Evolutionary conservation across 148 eudicot genomes (phyloP).

Genomic region (Simmondsia chinensis): DNA sequence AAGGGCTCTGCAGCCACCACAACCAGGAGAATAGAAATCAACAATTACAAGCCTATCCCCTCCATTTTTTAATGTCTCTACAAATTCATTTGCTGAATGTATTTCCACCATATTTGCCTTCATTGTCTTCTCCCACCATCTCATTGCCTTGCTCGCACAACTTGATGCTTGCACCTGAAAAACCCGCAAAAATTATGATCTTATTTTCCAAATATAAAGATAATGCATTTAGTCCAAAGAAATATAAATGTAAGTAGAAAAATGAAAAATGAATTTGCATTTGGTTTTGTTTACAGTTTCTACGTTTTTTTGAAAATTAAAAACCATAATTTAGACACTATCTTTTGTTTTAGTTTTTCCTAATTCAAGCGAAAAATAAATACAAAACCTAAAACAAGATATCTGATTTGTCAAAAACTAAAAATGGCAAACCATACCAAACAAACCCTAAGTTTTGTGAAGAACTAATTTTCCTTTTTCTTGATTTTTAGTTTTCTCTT

Average conservation of each 20-base stretch:
- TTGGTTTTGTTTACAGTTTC: background rate
- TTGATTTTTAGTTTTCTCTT: too few species aligned
- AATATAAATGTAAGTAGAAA: background rate
- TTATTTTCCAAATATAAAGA: background rate
- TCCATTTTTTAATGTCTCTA: conserved; percentile 41
- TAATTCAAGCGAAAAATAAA: too few species aligned
- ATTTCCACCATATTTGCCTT: conserved; percentile 78
- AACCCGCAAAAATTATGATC: background rate
- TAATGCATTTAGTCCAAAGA: background rate
- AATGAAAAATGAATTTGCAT: background rate
- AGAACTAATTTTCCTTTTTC: too few species aligned
- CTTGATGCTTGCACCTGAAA: conserved; percentile 48
- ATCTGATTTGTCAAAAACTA: too few species aligned
- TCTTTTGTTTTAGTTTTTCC: too few species aligned
- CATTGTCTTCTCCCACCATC: conserved; percentile 95
- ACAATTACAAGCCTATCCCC: conserved; percentile 73
- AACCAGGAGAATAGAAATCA: conserved; percentile 87
- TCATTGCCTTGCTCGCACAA: conserved; percentile 44
- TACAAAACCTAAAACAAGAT: too few species aligned
- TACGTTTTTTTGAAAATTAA: background rate
- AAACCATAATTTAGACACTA: too few species aligned
- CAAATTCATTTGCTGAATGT: conserved; percentile 61
- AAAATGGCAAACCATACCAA: too few species aligned
- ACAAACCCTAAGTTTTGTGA: too few species aligned
- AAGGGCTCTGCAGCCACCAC: conserved; percentile 88